A percentile compares a stretch with the other conserved stretches of the same genome.
Conservation (phyloP, 2,329 filamentous ascomycete genomes). For the Cercospora sp. region DNA sequence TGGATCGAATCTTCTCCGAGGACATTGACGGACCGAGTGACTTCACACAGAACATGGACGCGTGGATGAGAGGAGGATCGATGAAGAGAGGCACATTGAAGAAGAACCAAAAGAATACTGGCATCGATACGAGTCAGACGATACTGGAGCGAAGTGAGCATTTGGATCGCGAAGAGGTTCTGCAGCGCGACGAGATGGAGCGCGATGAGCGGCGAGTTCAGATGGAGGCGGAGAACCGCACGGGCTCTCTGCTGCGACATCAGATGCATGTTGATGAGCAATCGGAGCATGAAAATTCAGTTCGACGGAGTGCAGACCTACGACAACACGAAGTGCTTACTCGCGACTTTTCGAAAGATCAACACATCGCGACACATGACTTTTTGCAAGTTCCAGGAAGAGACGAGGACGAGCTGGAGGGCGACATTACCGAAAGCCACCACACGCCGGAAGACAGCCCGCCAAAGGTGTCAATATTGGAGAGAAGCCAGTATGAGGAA, state of each 20-base stretch:
- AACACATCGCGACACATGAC: constrained; percentile 5
- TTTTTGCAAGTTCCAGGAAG: constrained; percentile 13
- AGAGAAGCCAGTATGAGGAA: constrained; percentile 20
- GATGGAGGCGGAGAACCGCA: constrained; percentile 5
- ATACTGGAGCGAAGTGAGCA: constrained; percentile 13
- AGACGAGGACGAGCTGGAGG: constrained; percentile 23
- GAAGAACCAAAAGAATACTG: constrained; percentile 1
- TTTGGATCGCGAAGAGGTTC: not conserved
- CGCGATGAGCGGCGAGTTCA: not conserved
- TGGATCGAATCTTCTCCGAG: constrained; percentile 38
- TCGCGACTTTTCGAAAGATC: not conserved
- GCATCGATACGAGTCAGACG: constrained; percentile 1
- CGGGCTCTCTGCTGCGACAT: not conserved
- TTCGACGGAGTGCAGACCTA: not conserved
- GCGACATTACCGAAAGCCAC: constrained; percentile 29
- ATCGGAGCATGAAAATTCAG: not conserved
- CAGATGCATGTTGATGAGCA: not conserved
- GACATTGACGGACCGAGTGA: constrained; percentile 44
- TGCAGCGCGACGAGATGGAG: not conserved
- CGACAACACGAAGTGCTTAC: not conserved
- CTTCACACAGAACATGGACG: constrained; percentile 42
- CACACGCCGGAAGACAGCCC: constrained; percentile 35
- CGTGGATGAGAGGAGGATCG: constrained; percentile 31
- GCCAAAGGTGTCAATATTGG: constrained; percentile 28
- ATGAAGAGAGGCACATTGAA: constrained; percentile 4